A percentile compares a stretch with the other conserved stretches of the same genome.
phyloP scores from a whole-genome alignment of 495 filamentous ascomycete genomes.

The Aspergillus ellipticus region DNA sequence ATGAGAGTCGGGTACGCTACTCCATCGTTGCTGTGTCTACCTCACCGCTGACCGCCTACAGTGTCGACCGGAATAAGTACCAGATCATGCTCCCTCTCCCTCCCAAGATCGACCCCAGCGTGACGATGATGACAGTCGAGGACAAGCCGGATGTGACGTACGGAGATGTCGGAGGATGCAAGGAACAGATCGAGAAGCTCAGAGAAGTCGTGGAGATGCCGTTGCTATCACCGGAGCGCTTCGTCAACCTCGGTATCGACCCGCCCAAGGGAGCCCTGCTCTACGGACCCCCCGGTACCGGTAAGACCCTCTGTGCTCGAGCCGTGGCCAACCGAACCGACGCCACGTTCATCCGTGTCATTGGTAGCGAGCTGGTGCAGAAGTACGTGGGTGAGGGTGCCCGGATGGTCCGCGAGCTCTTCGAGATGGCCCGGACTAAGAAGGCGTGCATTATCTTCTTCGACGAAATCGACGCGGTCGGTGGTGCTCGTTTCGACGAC shows the following conservation, averaged over 20 bases:
- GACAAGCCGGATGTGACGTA: constrained; percentile 99
- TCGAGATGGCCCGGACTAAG: constrained; percentile 99
- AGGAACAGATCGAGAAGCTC: constrained; percentile 98
- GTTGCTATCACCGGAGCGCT: constrained; percentile 90
- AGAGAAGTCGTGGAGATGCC: constrained; percentile 99
- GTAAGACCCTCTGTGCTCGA: constrained; percentile 96
- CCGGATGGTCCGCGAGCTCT: constrained; percentile 95
- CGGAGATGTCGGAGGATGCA: constrained; percentile 97
- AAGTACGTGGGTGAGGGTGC: constrained; percentile 99
- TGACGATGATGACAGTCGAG: constrained; percentile 99
- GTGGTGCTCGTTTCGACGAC: constrained; percentile 97
- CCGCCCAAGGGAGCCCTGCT: constrained; percentile 96
- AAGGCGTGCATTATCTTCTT: constrained; percentile 99
- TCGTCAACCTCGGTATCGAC: constrained; percentile 96
- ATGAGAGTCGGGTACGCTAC: constrained; percentile 82
- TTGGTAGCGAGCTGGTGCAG: constrained; percentile 94
- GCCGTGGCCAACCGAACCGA: constrained; percentile 97
- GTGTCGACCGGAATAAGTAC: constrained; percentile 97
- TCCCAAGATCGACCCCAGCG: constrained; percentile 97
- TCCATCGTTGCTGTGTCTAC: background rate
- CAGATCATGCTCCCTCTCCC: constrained; percentile 97
- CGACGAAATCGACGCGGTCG: constrained; percentile 97
- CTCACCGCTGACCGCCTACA: constrained; percentile 23
- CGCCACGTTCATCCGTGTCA: constrained; percentile 97
- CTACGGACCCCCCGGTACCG: constrained; percentile 95